Evolutionary conservation across 495 filamentous ascomycete species (phyloP), one percentile per base, ranked within the genome.

Genomic region (Lasiosphaeria miniovina): DNA sequence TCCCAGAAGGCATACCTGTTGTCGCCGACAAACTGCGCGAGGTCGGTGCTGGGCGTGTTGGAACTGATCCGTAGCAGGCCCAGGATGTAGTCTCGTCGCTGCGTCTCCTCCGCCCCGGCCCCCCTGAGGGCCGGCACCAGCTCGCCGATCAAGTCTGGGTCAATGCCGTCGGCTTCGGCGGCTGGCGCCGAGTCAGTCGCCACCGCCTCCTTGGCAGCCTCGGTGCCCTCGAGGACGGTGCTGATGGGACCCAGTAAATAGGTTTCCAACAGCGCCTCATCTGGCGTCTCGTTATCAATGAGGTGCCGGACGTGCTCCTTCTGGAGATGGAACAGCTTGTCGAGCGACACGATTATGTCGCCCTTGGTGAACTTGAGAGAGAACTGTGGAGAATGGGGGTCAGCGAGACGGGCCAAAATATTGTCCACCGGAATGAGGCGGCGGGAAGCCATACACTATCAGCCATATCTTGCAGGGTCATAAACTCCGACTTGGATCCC

Each of bases 321-420:
- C 66, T 98, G 92, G 11, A 98, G 79, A 68, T 86, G 91, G 65
- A 80, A 80, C 9, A 97, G 81, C 67, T 98, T 98, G 51, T 83
- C 84, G 55, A 87, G 82, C n/a, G 84, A 82, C 32, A 96, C 89
- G 10, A 86, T 84, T n/a, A 90, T 88, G 73, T 98, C 91, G 8
- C 94, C 93, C 61, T 86, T 88, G 12, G 90, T 97, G 69, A 96
- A 92, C 65, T 88, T 87, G 61, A 94, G 75, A 59, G 84, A 82
- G 67, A 97, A 96, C 84, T 87, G 24, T 87, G 24, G 24, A 24
- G 24, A 46, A 46, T 1, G 15, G n/a, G n/a, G 32, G 4, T 32
- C 43, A 32, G 66, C 77, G 9, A 12, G 15, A n/a, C 34, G 43
- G 4, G 4, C 6, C 7, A 24, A 49, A 40, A 12, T 33, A 33